phyloP scores from a whole-genome alignment of 805 yeast genomes.

The Myxozyma monticola region DNA sequence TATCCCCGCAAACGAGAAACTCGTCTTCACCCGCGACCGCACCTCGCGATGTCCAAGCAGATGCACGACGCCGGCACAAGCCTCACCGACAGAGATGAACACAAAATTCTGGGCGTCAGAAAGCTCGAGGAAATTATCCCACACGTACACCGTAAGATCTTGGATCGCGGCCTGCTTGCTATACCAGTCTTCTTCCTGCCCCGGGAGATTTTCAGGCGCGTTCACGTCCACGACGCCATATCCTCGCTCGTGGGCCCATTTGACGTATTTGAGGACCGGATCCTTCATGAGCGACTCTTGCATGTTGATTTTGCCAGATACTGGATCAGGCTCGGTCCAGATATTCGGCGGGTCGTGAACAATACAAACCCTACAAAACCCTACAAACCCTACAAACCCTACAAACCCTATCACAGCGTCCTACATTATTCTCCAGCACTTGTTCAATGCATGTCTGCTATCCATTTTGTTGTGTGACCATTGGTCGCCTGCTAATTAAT shows the following conservation, averaged over 20 bases:
- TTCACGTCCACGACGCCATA: slow-evolving; percentile 84
- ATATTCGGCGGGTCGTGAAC: slow-evolving; percentile 91
- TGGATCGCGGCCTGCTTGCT: slow-evolving; percentile 57
- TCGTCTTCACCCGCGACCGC: slow-evolving; percentile 64
- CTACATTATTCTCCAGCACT: too few species aligned
- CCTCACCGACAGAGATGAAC: slow-evolving; percentile 85
- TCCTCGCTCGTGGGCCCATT: slow-evolving; percentile 61
- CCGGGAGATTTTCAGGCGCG: slow-evolving; percentile 60
- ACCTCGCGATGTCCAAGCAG: slow-evolving; percentile 78
- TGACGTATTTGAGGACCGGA: slow-evolving; percentile 65
- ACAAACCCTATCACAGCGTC: too few species aligned
- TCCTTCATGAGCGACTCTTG: slow-evolving; percentile 73
- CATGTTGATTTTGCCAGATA: slow-evolving; percentile 74
- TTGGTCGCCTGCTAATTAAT: too few species aligned
- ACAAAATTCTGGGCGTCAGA: slow-evolving; percentile 70
- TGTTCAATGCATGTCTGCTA: too few species aligned
- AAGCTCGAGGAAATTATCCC: slow-evolving; percentile 88
- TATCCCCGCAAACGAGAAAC: slow-evolving; percentile 63
- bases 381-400: too few species aligned
- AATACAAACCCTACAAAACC: too few species aligned
- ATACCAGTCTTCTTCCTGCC: slow-evolving; percentile 47
- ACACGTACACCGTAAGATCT: slow-evolving; percentile 72
- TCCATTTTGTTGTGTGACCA: too few species aligned
- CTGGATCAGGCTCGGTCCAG: slow-evolving; percentile 83
- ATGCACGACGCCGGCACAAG: slow-evolving; percentile 84